Evolutionary conservation across 306 rosid species (phyloP).

Genomic region (Gastrolobium villosum): DNA sequence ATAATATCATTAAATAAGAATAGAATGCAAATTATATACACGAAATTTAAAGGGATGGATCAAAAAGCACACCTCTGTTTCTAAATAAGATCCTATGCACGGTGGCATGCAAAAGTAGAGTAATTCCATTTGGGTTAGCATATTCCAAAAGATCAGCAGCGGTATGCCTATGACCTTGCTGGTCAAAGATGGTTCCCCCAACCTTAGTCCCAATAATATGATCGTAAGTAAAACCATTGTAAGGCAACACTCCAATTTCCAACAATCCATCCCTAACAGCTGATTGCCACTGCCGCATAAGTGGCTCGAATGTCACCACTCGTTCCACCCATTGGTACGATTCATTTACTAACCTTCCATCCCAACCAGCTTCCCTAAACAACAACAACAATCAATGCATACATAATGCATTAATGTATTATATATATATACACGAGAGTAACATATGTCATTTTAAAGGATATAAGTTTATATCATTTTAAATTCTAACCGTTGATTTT

Average conservation of each 20-base stretch:
- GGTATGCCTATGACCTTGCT: constrained; percentile 65
- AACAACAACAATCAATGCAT: neutral
- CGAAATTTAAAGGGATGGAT: no score
- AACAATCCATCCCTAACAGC: constrained; percentile 66
- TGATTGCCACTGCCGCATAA: constrained; percentile 67
- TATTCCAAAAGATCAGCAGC: constrained; percentile 77
- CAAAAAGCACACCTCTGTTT: constrained; percentile 10
- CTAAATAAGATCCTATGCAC: constrained; percentile 60
- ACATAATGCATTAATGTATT: neutral
- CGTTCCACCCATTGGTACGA: constrained; percentile 83
- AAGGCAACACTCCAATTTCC: constrained; percentile 66
- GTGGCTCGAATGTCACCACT: constrained; percentile 67
- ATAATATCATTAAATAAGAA: neutral
- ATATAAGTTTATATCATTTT: no score
- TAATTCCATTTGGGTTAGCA: constrained; percentile 62
- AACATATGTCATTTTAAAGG: no score
- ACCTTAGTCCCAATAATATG: constrained; percentile 77
- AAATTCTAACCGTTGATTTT: no score
- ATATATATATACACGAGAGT: no score
- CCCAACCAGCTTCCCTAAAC: constrained; percentile 68
- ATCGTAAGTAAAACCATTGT: constrained; percentile 79
- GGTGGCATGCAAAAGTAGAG: constrained; percentile 66
- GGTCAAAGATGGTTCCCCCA: constrained; percentile 82
- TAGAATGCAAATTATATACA: no score
- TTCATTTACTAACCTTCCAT: constrained; percentile 62